Conservation (phyloP, 1,139 yeast species). For the Scheffersomyces stambukii region DNA sequence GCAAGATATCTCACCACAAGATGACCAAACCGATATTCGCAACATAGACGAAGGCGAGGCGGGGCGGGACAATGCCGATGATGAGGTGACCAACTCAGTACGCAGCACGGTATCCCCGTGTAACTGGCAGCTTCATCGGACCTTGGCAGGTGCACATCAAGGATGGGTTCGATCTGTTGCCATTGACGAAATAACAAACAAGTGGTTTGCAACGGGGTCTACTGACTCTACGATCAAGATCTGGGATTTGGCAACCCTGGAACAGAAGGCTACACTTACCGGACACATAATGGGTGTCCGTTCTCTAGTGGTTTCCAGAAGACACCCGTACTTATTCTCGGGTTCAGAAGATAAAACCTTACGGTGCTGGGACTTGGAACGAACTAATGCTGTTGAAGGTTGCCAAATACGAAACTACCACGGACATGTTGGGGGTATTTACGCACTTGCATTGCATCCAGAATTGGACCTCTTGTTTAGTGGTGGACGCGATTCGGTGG, state of each 20-base stretch:
- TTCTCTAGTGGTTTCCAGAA: slow-evolving; percentile 64
- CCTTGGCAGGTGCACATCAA: slow-evolving; percentile 77
- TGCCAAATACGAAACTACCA: slow-evolving; percentile 75
- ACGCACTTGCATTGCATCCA: slow-evolving; percentile 80
- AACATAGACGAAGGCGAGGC: too few relatives aligned
- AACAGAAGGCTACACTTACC: slow-evolving; percentile 68
- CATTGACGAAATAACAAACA: slow-evolving; percentile 76
- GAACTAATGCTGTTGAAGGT: slow-evolving; percentile 57
- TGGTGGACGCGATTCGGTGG: slow-evolving; percentile 86
- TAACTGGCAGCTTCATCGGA: slow-evolving; percentile 65
- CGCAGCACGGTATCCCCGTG: slow-evolving; percentile 1
- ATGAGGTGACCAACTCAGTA: slow-evolving; percentile 1
- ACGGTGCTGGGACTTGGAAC: slow-evolving; percentile 96
- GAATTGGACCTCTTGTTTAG: slow-evolving; percentile 81
- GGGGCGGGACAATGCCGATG: slow-evolving; percentile 1
- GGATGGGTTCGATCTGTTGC: slow-evolving; percentile 88
- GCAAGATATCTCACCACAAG: slow-evolving; percentile 1
- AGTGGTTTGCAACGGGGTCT: slow-evolving; percentile 91
- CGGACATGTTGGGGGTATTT: slow-evolving; percentile 91
- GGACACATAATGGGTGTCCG: slow-evolving; percentile 92
- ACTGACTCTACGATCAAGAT: slow-evolving; percentile 84
- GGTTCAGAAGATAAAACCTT: slow-evolving; percentile 93
- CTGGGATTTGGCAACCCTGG: slow-evolving; percentile 83
- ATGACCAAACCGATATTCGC: slow-evolving; percentile 1
- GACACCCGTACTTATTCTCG: slow-evolving; percentile 85